phyloP scores from a whole-genome alignment of 768 basidiomycete genomes.

The Sarcomyxa edulis region DNA sequence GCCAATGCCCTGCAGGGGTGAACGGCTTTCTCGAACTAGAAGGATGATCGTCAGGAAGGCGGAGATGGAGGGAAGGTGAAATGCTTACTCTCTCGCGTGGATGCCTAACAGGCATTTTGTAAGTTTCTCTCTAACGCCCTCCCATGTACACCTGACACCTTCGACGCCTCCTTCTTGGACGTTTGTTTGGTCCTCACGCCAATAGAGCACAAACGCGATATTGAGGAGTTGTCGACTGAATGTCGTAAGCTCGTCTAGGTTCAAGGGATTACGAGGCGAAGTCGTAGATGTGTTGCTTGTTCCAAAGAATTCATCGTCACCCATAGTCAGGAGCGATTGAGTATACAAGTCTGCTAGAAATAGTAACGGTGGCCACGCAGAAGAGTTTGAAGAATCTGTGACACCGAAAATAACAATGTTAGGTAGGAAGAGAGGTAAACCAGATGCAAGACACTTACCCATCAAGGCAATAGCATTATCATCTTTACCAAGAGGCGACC shows the following conservation, averaged over 20 bases:
- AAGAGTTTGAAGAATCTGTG: constrained; percentile 40
- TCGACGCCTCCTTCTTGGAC: constrained; percentile 17
- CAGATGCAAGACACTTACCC: constrained; percentile 12
- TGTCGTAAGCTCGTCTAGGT: constrained; percentile 71
- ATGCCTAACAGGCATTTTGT: constrained; percentile 78
- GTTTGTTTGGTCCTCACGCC: constrained; percentile 34
- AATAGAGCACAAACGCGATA: constrained; percentile 71
- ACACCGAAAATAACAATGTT: constrained; percentile 2
- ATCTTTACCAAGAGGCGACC: constrained; percentile 57
- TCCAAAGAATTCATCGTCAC: constrained; percentile 95
- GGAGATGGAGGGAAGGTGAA: constrained; percentile 3
- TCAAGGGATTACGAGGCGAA: constrained; percentile 65
- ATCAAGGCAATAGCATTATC: constrained; percentile 22
- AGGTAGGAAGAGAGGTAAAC: not conserved
- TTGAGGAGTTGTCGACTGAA: constrained; percentile 80
- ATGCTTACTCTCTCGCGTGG: constrained; percentile 81
- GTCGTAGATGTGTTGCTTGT: constrained; percentile 16
- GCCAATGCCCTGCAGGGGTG: constrained; percentile 82
- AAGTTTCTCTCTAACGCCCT: constrained; percentile 66
- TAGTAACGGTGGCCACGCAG: constrained; percentile 65
- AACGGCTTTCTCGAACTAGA: constrained; percentile 79
- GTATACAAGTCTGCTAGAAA: constrained; percentile 79
- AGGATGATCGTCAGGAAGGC: constrained; percentile 6
- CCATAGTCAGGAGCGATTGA: constrained; percentile 84
- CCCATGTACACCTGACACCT: constrained; percentile 47